Conservation (phyloP, 2,329 filamentous ascomycete species). For the Ceratocystis alfenasii region DNA sequence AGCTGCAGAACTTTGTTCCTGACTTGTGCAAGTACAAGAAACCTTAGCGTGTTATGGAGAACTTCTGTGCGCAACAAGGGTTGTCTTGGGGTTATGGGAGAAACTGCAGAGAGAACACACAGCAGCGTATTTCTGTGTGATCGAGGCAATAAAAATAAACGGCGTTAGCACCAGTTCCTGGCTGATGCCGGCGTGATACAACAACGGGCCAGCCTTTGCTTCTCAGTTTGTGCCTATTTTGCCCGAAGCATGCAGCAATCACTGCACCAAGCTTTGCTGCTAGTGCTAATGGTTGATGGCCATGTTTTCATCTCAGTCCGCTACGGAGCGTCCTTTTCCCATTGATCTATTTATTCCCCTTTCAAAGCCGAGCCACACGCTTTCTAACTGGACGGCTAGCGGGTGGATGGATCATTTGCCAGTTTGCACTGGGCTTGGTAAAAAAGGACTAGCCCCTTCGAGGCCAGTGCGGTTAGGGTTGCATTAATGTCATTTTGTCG, state of each 20-base stretch:
- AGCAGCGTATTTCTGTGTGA: too few species aligned
- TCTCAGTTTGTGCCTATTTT: neutral
- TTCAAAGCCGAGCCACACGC: too few species aligned
- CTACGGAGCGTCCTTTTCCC: too few species aligned
- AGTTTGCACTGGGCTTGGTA: neutral
- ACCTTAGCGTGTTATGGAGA: neutral
- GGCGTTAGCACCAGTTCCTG: neutral
- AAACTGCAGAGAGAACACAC: too few species aligned
- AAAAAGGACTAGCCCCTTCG: neutral
- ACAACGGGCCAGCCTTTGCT: neutral
- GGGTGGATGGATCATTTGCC: neutral
- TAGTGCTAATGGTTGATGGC: too few species aligned
- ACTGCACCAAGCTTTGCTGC: neutral
- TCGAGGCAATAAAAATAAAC: too few species aligned
- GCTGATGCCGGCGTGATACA: neutral
- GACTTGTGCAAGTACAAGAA: slow-evolving; percentile 5
- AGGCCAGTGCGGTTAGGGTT: slow-evolving; percentile 9
- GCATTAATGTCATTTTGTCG: slow-evolving; percentile 6
- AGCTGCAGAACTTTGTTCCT: slow-evolving; percentile 3
- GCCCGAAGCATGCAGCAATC: neutral
- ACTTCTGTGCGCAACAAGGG: neutral
- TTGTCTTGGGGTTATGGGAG: too few species aligned
- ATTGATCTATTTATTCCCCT: too few species aligned
- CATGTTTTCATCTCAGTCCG: too few species aligned
- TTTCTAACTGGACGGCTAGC: too few species aligned